Evolutionary conservation across 805 yeast genomes (phyloP).

Genomic region (Candida hispaniensis): DNA sequence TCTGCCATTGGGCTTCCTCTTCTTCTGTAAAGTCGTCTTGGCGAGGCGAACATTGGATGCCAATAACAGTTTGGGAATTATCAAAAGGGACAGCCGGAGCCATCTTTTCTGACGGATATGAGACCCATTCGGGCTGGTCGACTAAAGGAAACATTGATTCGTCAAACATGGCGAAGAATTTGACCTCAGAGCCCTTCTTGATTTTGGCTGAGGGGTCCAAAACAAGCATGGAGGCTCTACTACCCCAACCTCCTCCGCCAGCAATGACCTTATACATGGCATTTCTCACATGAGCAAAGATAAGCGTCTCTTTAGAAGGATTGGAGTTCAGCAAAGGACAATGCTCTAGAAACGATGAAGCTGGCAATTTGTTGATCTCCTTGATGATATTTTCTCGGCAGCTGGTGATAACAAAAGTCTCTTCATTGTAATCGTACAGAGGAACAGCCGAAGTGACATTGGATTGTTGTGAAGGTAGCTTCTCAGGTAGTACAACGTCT

Average conservation of each 20-base stretch:
- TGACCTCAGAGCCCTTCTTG: conserved; percentile 36
- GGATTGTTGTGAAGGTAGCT: too few species aligned
- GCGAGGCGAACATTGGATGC: conserved; percentile 25
- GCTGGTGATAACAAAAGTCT: conserved; percentile 35
- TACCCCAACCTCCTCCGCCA: conserved; percentile 73
- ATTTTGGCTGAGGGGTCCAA: conserved; percentile 47
- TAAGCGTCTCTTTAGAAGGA: conserved; percentile 17
- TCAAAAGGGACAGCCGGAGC: conserved; percentile 3
- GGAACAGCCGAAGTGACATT: conserved; percentile 17
- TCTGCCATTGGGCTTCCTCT: conserved; percentile 17
- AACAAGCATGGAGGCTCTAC: conserved; percentile 54
- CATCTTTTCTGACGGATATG: too few species aligned
- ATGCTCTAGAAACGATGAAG: conserved; percentile 44
- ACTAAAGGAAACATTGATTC: conserved; percentile 4
- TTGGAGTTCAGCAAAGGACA: conserved; percentile 17
- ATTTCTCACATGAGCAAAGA: conserved; percentile 16
- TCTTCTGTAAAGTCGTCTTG: conserved; percentile 22
- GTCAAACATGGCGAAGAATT: conserved; percentile 27
- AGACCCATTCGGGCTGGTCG: conserved; percentile 6
- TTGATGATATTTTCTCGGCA: conserved; percentile 51
- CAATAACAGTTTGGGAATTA: conserved; percentile 19
- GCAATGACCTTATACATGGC: conserved; percentile 44
- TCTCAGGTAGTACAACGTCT: conserved; percentile 12
- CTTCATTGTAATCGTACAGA: conserved; percentile 19
- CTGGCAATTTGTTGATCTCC: conserved; percentile 43